A percentile compares a stretch with the other conserved stretches of the same genome.
Conservation (phyloP, 2,329 filamentous ascomycete species). For the Fusarium verticillioides region DNA sequence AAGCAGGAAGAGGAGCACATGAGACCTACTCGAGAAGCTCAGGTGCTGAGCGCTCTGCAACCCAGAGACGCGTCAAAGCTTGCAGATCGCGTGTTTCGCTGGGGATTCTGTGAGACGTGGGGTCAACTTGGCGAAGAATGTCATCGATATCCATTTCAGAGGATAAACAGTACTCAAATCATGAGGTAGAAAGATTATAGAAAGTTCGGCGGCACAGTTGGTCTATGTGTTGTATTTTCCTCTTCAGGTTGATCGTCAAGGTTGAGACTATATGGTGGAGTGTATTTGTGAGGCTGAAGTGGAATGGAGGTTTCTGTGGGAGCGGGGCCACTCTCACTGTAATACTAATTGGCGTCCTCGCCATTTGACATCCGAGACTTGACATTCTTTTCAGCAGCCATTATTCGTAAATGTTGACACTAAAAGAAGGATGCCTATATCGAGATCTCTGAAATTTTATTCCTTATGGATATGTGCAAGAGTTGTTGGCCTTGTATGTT, state of each 20-base stretch:
- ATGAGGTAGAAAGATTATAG: background rate
- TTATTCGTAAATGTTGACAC: background rate
- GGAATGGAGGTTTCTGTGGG: conserved; percentile 23
- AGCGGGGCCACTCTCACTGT: conserved; percentile 19
- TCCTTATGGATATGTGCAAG: background rate
- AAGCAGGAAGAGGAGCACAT: background rate
- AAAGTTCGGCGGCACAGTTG: background rate
- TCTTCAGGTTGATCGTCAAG: background rate
- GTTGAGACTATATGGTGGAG: conserved; percentile 26
- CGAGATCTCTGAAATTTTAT: background rate
- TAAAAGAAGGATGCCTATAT: no score
- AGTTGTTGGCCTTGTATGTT: background rate
- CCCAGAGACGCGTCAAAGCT: conserved; percentile 89
- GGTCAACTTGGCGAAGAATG: conserved; percentile 79
- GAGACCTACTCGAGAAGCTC: conserved; percentile 80
- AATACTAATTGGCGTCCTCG: background rate
- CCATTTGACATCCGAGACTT: background rate
- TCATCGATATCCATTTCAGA: conserved; percentile 79
- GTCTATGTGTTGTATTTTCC: background rate
- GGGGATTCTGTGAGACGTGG: conserved; percentile 63
- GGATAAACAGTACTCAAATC: no score
- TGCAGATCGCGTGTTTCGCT: conserved; percentile 81
- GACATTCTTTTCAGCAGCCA: background rate
- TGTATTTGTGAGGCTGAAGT: conserved; percentile 1
- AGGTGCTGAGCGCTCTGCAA: conserved; percentile 88